These are phyloP conservation scores for Ilyonectria destructans DNA, from an alignment of 2,329 filamentous ascomycete genomes.

Conservation along the genomic window DNA sequence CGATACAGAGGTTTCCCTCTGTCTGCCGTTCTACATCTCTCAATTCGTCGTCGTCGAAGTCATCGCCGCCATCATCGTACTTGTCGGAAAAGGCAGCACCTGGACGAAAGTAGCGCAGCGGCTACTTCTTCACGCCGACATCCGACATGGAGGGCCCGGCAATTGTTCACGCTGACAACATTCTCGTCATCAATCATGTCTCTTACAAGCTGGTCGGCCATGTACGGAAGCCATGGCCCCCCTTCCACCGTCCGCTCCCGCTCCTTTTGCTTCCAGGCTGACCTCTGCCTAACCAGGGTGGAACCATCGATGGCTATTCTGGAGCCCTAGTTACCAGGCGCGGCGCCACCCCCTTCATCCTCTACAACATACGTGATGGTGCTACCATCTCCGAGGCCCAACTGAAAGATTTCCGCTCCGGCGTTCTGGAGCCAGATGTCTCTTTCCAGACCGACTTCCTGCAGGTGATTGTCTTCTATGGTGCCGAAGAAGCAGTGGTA, in stretches of 20 bases:
- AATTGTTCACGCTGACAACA: not conserved
- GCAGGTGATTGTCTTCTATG: conserved; percentile 2
- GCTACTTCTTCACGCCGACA: not conserved
- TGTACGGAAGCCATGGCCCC: not conserved
- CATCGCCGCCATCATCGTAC: not conserved
- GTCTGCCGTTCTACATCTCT: not conserved
- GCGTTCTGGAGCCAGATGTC: conserved; percentile 3
- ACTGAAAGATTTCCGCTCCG: not conserved
- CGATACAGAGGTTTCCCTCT: not conserved
- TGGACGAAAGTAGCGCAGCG: not conserved
- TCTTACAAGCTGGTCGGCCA: not conserved
- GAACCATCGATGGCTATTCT: not conserved
- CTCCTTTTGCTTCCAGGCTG: not conserved
- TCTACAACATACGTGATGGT: not conserved
- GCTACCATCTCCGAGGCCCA: not conserved
- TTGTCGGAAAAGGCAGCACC: not conserved
- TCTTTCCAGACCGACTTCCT: conserved; percentile 8
- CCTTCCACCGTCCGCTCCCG: not conserved
- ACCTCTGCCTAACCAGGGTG: not conserved
- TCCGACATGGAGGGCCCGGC: not conserved
- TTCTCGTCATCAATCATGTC: not conserved
- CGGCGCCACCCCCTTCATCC: not conserved
- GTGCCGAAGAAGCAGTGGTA: not conserved
- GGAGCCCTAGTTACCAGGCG: not conserved
- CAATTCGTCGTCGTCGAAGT: not conserved